Evolutionary conservation across 108 stramenopile genomes (phyloP).

Genomic region (Skeletonema marinoi): DNA sequence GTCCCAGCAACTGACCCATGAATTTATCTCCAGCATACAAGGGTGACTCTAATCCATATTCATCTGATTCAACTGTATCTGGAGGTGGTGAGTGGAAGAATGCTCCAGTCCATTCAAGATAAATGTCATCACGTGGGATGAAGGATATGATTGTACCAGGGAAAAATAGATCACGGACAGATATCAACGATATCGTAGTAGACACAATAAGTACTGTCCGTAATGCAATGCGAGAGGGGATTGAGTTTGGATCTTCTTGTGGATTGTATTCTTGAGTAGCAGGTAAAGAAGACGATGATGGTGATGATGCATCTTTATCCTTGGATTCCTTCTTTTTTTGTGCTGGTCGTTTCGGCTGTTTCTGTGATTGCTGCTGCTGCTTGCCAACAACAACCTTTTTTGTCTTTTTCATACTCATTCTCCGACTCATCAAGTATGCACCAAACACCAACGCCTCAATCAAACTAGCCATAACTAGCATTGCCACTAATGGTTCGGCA

Average conservation of each 20-base stretch:
- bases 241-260: conserved; percentile 53
- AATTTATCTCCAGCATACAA: conserved; percentile 84
- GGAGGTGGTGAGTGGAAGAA: conserved; percentile 87
- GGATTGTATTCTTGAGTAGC: conserved; percentile 11
- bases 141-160: conserved; percentile 73
- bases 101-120: conserved; percentile 87
- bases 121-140: conserved; percentile 88
- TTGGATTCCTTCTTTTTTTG: not conserved
- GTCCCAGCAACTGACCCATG: conserved; percentile 66
- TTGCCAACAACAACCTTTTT: not conserved
- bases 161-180: conserved; percentile 77
- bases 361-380: not conserved
- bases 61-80: conserved; percentile 70
- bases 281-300: conserved; percentile 9
- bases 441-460: conserved; percentile 72
- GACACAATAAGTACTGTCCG: conserved; percentile 72
- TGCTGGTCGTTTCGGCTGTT: not conserved
- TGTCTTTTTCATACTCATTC: conserved; percentile 13
- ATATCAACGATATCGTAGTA: conserved; percentile 56
- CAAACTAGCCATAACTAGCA: conserved; percentile 54
- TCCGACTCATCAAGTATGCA: conserved; percentile 41
- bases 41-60: conserved; percentile 69
- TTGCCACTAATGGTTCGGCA: conserved; percentile 53
- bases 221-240: conserved; percentile 72
- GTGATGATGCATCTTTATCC: not conserved